A percentile compares a stretch with the other conserved stretches of the same genome.
Conservation (phyloP, 176 grass and related monocot genomes). For the Bothriochloa decipiens region DNA sequence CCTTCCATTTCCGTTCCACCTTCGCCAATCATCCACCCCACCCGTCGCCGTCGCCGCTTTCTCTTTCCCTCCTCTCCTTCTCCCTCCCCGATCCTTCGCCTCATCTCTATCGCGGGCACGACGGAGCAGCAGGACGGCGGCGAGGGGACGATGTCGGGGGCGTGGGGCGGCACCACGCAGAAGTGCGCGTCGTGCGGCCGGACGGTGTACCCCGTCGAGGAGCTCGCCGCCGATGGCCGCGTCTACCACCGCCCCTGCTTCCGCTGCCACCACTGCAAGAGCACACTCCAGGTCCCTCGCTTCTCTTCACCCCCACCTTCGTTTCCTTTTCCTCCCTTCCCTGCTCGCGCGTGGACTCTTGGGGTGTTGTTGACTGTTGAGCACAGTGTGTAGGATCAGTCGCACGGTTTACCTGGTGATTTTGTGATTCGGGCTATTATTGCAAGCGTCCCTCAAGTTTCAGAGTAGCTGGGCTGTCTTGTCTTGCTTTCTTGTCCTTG, state of each 20-base stretch:
- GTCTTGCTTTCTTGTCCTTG: background rate
- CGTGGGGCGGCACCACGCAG: slow-evolving; percentile 91
- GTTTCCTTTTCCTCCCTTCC: too few species aligned
- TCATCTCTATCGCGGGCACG: background rate
- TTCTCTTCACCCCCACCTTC: background rate
- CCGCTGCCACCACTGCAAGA: slow-evolving; percentile 94
- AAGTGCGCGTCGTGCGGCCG: slow-evolving; percentile 94
- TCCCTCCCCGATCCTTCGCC: slow-evolving; percentile 7
- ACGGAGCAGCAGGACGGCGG: background rate
- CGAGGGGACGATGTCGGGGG: slow-evolving; percentile 46
- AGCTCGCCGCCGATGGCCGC: slow-evolving; percentile 87
- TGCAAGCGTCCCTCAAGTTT: background rate
- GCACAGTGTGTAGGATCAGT: background rate
- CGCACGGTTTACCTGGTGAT: background rate
- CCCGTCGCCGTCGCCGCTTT: slow-evolving; percentile 18
- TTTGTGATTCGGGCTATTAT: background rate
- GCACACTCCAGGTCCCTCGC: slow-evolving; percentile 76
- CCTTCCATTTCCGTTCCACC: slow-evolving; percentile 22
- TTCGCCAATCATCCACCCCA: slow-evolving; percentile 32
- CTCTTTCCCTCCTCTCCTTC: background rate
- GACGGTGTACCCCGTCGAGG: slow-evolving; percentile 91
- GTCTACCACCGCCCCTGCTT: slow-evolving; percentile 97
- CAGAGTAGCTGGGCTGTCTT: background rate
- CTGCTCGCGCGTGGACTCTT: background rate
- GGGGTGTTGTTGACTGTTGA: too few species aligned